A percentile compares a stretch with the other conserved stretches of the same genome.
These are phyloP conservation scores for Sphagnum fallax DNA, from an alignment of 228 moss, liverwort and hornwort species.

Conservation along the genomic window DNA sequence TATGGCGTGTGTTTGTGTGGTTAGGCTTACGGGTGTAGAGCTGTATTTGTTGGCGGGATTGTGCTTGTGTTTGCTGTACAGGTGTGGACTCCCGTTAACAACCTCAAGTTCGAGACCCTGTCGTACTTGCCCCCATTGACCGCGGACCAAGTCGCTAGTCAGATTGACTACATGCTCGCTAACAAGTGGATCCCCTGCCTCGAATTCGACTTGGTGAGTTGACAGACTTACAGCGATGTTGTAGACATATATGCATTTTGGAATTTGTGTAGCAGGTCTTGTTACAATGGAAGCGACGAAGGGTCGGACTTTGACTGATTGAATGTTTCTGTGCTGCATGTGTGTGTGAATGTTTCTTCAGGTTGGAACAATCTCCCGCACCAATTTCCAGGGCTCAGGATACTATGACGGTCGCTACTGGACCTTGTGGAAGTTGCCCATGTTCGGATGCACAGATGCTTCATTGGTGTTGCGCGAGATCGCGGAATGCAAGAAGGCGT, in stretches of 20 bases:
- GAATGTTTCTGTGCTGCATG: background rate
- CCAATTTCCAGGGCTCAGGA: slow-evolving; percentile 9
- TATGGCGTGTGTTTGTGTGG: background rate
- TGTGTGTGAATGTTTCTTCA: background rate
- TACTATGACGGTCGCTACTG: slow-evolving; percentile 55
- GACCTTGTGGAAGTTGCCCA: slow-evolving; percentile 60
- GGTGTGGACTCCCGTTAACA: slow-evolving; percentile 36
- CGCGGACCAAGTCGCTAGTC: slow-evolving; percentile 15
- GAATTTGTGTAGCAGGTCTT: background rate
- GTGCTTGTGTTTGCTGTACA: slow-evolving; percentile 5
- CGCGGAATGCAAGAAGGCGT: slow-evolving; percentile 16
- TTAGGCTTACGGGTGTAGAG: background rate
- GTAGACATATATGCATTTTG: background rate
- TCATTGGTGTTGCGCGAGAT: slow-evolving; percentile 27
- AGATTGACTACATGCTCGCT: slow-evolving; percentile 29
- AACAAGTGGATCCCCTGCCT: slow-evolving; percentile 37
- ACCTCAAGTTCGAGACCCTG: slow-evolving; percentile 41
- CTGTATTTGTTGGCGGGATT: background rate
- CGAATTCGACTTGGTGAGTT: slow-evolving; percentile 41
- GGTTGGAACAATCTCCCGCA: slow-evolving; percentile 1
- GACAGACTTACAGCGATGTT: background rate
- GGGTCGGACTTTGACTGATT: background rate
- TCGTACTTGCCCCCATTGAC: slow-evolving; percentile 38
- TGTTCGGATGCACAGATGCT: slow-evolving; percentile 38
- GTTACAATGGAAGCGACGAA: background rate